A percentile compares a stretch with the other conserved stretches of the same genome.
Evolutionary conservation across 1,284 basidiomycete genomes (phyloP).

Genomic region (Boletus semigastroideus): DNA sequence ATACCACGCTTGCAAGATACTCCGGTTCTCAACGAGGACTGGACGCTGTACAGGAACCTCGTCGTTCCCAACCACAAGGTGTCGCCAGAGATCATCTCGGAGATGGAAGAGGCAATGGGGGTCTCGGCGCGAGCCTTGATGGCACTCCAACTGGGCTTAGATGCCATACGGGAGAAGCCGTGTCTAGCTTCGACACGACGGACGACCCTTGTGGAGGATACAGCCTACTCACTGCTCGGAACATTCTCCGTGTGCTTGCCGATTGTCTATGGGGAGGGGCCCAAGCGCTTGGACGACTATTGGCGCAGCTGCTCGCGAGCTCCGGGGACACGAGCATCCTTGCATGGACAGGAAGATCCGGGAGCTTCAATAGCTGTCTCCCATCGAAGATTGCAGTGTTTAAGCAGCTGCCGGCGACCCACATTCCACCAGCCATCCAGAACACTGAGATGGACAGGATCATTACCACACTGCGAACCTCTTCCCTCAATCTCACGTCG

Average conservation of each 20-base stretch:
- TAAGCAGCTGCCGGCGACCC: neutral
- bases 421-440: neutral
- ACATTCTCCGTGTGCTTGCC: neutral
- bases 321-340: too few relatives aligned
- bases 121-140: neutral
- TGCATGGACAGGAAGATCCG: conserved; percentile 7
- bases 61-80: too few relatives aligned
- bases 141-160: too few relatives aligned
- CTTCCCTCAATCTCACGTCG: neutral
- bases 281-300: neutral
- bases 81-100: neutral
- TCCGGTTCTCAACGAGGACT: too few relatives aligned
- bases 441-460: neutral
- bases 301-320: neutral
- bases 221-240: too few relatives aligned
- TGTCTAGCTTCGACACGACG: too few relatives aligned
- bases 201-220: too few relatives aligned
- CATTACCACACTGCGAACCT: neutral
- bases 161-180: too few relatives aligned
- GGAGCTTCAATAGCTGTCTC: conserved; percentile 9
- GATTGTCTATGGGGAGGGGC: conserved; percentile 1
- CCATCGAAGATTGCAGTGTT: conserved; percentile 2
- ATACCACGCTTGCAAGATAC: too few relatives aligned
- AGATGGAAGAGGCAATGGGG: conserved; percentile 1
- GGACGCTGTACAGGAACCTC: too few relatives aligned